Conservation (phyloP, 1,139 yeast genomes). For the Suhomyces taliae region DNA sequence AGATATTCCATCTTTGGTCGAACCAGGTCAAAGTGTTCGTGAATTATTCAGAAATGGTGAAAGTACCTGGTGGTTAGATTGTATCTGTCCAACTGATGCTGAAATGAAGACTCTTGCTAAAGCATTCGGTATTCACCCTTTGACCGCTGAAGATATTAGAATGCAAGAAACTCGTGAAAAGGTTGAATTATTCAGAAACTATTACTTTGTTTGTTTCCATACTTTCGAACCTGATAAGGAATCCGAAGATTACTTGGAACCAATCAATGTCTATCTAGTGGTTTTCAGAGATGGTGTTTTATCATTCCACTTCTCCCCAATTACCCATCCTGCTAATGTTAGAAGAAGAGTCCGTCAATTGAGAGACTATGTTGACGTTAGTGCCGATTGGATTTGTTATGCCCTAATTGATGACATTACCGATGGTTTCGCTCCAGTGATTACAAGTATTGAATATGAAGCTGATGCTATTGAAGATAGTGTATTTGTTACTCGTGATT, state of each 20-base stretch:
- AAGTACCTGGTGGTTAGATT: constrained; percentile 78
- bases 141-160: constrained; percentile 81
- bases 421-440: constrained; percentile 90
- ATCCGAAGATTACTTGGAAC: constrained; percentile 80
- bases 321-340: constrained; percentile 80
- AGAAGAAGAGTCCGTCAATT: constrained; percentile 90
- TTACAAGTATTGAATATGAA: constrained; percentile 82
- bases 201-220: constrained; percentile 81
- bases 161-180: constrained; percentile 87
- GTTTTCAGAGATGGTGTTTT: constrained; percentile 83
- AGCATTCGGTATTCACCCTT: constrained; percentile 81
- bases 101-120: constrained; percentile 65
- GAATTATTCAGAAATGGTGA: constrained; percentile 63
- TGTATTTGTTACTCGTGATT: constrained; percentile 36
- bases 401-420: constrained; percentile 93
- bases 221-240: constrained; percentile 76
- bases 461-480: constrained; percentile 92
- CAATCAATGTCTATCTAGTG: constrained; percentile 83
- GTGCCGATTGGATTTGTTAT: constrained; percentile 92
- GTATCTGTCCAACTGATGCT: constrained; percentile 65
- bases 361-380: constrained; percentile 81
- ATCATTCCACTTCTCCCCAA: constrained; percentile 83
- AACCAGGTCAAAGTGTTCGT: constrained; percentile 62
- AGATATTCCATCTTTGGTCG: constrained; percentile 73
- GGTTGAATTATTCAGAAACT: constrained; percentile 71